Base-by-base conservation (phyloP, 495 filamentous ascomycete genomes). In the Penicillium verhagenii region DNA sequence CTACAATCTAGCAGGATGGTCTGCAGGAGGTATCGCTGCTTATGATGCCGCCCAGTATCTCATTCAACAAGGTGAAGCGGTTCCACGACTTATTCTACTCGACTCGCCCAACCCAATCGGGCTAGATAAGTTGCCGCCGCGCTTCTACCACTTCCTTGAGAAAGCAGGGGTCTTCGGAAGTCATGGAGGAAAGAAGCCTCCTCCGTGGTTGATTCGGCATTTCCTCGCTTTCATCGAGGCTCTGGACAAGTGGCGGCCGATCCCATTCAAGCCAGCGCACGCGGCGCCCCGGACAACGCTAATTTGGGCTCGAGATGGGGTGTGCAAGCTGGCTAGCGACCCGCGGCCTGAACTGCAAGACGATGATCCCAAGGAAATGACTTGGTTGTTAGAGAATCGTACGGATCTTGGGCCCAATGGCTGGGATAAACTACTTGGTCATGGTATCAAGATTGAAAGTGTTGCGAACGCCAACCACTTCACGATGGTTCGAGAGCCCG, bases 1-100 rank as follows among this genome's bases (percentile, higher is more conserved):
- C 0, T 92, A 91, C 61, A 67, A 79, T 28, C 60, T 92, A 6
- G 80, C 80, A 23, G 89, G 89, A 44, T 76, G 75, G 77, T 76
- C 79, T 42, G 61, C 70, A 2, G 77, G 79, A 0, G 81, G 79
- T 2, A 59, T 80, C 14, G 54, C 71, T 40, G 77, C 80, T 14
- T 79, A 69, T 48, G 64, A 70, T 10, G 63, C 58, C 5, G 66
- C 75, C 2, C 49, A 63, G 38, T 61, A 69, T 20, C 62, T 80
- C 0, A 49, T 65, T 13, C 26, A 37, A 3, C 21, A 54, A 11
- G 71, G 69, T 3, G 64, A 76, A 37, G 50, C 54, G 8, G 63
- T 75, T 2, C 46, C 64, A 1, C 23, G 50, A 2, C 64, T 81
- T 0, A 54, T 79, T 7, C 51, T 77, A 2, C 57, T 78, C 21